Conservation (phyloP, 306 rosid species). For the Vigna nakashimae region DNA sequence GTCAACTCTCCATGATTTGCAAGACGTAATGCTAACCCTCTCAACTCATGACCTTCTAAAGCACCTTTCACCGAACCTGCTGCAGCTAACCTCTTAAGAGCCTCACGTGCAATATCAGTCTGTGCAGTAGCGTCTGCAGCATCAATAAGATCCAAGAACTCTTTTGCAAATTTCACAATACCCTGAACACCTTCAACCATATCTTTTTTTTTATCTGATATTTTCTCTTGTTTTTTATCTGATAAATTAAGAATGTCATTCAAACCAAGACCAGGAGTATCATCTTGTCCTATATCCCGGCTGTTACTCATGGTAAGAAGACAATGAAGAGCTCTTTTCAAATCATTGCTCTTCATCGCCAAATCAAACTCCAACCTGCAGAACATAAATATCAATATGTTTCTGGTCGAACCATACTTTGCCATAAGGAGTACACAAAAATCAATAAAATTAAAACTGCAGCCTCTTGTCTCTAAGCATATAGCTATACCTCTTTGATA, state of each 20-base stretch:
- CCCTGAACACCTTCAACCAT: slow-evolving; percentile 91
- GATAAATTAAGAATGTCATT: slow-evolving; percentile 89
- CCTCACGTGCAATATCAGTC: slow-evolving; percentile 97
- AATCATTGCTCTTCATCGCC: slow-evolving; percentile 95
- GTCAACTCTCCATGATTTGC: slow-evolving; percentile 99
- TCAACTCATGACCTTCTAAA: slow-evolving; percentile 86
- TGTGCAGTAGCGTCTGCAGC: slow-evolving; percentile 99
- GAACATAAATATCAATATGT: slow-evolving; percentile 25
- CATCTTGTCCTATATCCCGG: slow-evolving; percentile 85
- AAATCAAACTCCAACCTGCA: slow-evolving; percentile 96
- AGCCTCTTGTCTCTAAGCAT: slow-evolving; percentile 36
- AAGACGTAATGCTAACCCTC: slow-evolving; percentile 90
- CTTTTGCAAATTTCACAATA: slow-evolving; percentile 90
- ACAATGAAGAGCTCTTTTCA: slow-evolving; percentile 98
- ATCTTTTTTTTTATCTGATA: slow-evolving; percentile 78
- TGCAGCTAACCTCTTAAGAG: slow-evolving; percentile 93
- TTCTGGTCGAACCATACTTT: slow-evolving; percentile 26
- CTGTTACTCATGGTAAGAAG: slow-evolving; percentile 99
- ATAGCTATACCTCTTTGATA: slow-evolving; percentile 82
- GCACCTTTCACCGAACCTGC: slow-evolving; percentile 97
- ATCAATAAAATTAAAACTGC: slow-evolving; percentile 23
- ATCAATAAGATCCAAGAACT: slow-evolving; percentile 95
- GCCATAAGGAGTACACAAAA: slow-evolving; percentile 35
- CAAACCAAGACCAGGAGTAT: slow-evolving; percentile 81
- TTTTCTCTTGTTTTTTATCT: slow-evolving; percentile 70